Evolutionary conservation across 1,139 yeast species (phyloP).

Genomic region (Geotrichum klebahnii): DNA sequence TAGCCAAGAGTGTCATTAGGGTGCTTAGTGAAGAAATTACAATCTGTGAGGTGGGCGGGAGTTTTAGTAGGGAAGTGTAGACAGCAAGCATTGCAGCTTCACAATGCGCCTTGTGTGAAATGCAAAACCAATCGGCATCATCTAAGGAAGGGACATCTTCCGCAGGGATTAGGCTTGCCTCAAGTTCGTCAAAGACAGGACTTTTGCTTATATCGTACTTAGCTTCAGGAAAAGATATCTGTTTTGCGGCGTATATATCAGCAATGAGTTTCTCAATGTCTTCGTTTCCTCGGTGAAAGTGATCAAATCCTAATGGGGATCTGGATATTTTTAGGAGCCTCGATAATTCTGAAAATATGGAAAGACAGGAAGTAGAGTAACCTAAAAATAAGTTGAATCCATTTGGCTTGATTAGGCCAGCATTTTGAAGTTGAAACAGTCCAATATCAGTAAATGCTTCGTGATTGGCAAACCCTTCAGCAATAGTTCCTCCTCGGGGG

Average conservation of each 20-base stretch:
- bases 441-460: slow-evolving; percentile 15
- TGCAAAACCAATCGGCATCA: slow-evolving; percentile 13
- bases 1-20: slow-evolving; percentile 6
- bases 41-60: slow-evolving; percentile 8
- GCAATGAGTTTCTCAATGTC: slow-evolving; percentile 15
- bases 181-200: neutral
- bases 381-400: slow-evolving; percentile 17
- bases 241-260: slow-evolving; percentile 12
- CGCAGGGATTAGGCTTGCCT: neutral
- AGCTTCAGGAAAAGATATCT: slow-evolving; percentile 7
- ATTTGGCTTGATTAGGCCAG: slow-evolving; percentile 13
- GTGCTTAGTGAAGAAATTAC: slow-evolving; percentile 7
- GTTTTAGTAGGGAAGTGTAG: slow-evolving; percentile 11
- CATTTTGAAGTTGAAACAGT: slow-evolving; percentile 4
- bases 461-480: slow-evolving; percentile 11
- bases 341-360: slow-evolving; percentile 15
- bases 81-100: slow-evolving; percentile 19
- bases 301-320: neutral
- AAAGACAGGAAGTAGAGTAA: slow-evolving; percentile 12
- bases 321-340: slow-evolving; percentile 8
- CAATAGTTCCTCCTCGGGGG: slow-evolving; percentile 13
- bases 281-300: neutral
- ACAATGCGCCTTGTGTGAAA: slow-evolving; percentile 17
- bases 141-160: slow-evolving; percentile 2
- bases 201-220: neutral